Conservation (phyloP, 441 rosid species). For the Manihot esculenta region DNA sequence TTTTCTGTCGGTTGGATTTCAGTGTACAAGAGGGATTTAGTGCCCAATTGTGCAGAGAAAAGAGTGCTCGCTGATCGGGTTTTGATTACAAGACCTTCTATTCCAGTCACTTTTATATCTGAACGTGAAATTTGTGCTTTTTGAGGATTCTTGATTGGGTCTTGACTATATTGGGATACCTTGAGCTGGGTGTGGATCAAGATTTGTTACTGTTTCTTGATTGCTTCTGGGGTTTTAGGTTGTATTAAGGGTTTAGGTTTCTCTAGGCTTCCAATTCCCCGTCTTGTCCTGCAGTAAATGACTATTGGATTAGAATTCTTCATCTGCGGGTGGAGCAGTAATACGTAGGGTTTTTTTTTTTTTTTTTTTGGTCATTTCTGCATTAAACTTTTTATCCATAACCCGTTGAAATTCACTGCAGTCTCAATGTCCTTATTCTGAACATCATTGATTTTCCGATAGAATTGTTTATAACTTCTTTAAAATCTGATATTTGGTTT, state of each 20-base stretch:
- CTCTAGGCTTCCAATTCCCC: constrained; percentile 12
- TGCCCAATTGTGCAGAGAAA: constrained; percentile 25
- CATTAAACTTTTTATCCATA: constrained; percentile 13
- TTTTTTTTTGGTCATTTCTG: neutral
- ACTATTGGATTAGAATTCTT: constrained; percentile 9
- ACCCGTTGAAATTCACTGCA: constrained; percentile 17
- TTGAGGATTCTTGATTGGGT: constrained; percentile 22
- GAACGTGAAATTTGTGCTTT: constrained; percentile 24
- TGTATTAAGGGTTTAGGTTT: constrained; percentile 14
- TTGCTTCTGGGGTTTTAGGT: constrained; percentile 30
- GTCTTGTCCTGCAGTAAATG: neutral
- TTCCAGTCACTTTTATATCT: constrained; percentile 23
- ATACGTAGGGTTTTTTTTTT: constrained; percentile 7
- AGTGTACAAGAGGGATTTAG: constrained; percentile 17
- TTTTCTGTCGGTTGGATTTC: constrained; percentile 17
- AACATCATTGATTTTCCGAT: constrained; percentile 13
- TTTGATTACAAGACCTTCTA: constrained; percentile 2
- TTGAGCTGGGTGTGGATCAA: constrained; percentile 39
- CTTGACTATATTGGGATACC: constrained; percentile 23
- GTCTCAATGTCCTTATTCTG: neutral
- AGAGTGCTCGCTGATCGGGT: constrained; percentile 16
- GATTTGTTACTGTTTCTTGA: constrained; percentile 20
- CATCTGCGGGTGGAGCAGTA: neutral
- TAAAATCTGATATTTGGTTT: constrained; percentile 11
- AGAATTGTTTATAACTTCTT: constrained; percentile 4